Evolutionary conservation across 2,329 filamentous ascomycete species (phyloP).

Genomic region (Taxawa tesnikishii): DNA sequence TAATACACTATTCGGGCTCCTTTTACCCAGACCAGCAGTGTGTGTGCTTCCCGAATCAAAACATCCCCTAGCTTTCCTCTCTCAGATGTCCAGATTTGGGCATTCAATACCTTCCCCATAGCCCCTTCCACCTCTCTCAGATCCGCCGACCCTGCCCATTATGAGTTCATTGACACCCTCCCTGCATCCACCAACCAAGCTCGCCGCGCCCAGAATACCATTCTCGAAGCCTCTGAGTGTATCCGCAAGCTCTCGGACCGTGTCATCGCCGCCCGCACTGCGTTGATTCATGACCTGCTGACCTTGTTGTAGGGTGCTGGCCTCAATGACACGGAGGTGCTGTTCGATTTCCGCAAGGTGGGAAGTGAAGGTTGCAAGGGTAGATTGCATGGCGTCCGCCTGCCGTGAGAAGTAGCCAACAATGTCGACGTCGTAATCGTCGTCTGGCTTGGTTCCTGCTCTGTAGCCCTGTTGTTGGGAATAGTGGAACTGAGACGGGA

Average conservation of each 20-base stretch:
- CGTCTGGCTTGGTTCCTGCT: slow-evolving; percentile 12
- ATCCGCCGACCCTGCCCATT: slow-evolving; percentile 11
- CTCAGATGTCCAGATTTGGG: no score
- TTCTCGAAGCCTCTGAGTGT: slow-evolving; percentile 35
- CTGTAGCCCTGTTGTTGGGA: slow-evolving; percentile 7
- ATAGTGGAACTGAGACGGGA: slow-evolving; percentile 53
- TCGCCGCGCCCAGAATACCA: slow-evolving; percentile 36
- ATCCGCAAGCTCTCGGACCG: slow-evolving; percentile 30
- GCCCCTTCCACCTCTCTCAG: not conserved
- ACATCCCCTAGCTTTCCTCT: no score
- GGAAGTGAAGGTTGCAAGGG: slow-evolving; percentile 26
- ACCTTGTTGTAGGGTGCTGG: slow-evolving; percentile 28
- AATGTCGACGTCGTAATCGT: slow-evolving; percentile 31
- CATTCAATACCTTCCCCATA: no score
- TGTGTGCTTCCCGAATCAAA: no score
- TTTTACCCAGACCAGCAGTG: no score
- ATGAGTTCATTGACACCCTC: slow-evolving; percentile 33
- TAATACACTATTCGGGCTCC: no score
- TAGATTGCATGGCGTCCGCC: slow-evolving; percentile 24
- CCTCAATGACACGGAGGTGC: slow-evolving; percentile 37
- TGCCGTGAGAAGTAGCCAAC: slow-evolving; percentile 33
- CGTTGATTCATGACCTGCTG: slow-evolving; percentile 24
- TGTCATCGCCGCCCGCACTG: slow-evolving; percentile 16
- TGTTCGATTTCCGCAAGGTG: slow-evolving; percentile 35
- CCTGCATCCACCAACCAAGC: slow-evolving; percentile 32